phyloP scores from a whole-genome alignment of 2,329 filamentous ascomycete genomes.

The Pestalotiopsis sp. region DNA sequence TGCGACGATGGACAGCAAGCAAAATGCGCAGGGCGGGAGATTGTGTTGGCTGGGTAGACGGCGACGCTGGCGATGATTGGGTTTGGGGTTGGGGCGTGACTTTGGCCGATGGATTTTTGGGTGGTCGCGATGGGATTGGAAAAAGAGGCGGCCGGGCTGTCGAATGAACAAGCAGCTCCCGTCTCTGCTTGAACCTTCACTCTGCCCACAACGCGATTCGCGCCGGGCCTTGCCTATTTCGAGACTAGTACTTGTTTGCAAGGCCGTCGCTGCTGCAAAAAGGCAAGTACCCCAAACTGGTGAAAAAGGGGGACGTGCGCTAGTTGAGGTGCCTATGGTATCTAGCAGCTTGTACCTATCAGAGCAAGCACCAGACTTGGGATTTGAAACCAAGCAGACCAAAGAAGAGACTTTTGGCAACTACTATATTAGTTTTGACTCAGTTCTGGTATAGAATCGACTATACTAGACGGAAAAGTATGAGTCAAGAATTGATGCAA shows the following conservation, averaged over 20 bases:
- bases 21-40: not conserved
- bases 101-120: not conserved
- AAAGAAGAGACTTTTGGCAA: too few species aligned
- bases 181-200: not conserved
- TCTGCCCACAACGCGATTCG: constrained; percentile 5
- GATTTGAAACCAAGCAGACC: too few species aligned
- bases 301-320: constrained; percentile 1
- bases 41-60: not conserved
- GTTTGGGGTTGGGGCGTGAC: not conserved
- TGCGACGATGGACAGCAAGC: not conserved
- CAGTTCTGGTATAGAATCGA: too few species aligned
- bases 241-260: not conserved
- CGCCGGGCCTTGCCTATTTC: constrained; percentile 4
- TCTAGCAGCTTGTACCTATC: not conserved
- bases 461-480: too few species aligned
- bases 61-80: constrained; percentile 1
- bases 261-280: not conserved
- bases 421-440: too few species aligned
- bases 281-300: not conserved
- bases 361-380: too few species aligned
- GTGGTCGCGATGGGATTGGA: constrained; percentile 6
- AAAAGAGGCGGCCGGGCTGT: constrained; percentile 11
- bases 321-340: not conserved
- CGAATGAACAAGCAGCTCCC: constrained; percentile 8
- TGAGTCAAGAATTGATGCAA: too few species aligned